Percentiles rank a stretch among this genome's conserved stretches.
Evolutionary conservation across 805 yeast species (phyloP).

Genomic region (Saccharomycopsis schoenii): DNA sequence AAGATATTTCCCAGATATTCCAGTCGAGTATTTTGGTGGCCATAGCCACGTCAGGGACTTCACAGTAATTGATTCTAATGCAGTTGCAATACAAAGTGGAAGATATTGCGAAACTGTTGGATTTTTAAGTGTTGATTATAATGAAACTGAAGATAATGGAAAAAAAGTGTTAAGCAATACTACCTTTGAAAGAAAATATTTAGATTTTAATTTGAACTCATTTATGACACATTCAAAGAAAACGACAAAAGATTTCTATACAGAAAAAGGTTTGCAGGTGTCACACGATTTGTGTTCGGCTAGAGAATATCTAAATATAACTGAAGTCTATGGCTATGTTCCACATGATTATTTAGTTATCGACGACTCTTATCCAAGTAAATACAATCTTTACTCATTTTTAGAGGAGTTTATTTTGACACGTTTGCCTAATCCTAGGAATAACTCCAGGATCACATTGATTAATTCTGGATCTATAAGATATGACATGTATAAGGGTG

Average conservation of each 20-base stretch:
- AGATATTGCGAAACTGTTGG: slow-evolving; percentile 93
- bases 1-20: slow-evolving; percentile 43
- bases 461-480: slow-evolving; percentile 85
- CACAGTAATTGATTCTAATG: slow-evolving; percentile 48
- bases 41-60: slow-evolving; percentile 91
- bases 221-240: slow-evolving; percentile 50
- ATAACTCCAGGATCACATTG: slow-evolving; percentile 41
- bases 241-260: slow-evolving; percentile 33
- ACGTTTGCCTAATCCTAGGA: slow-evolving; percentile 26
- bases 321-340: slow-evolving; percentile 54
- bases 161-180: slow-evolving; percentile 19
- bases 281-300: slow-evolving; percentile 34
- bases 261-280: slow-evolving; percentile 43
- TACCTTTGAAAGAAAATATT: slow-evolving; percentile 50
- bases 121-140: slow-evolving; percentile 50
- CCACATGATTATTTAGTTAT: slow-evolving; percentile 56
- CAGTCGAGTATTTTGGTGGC: slow-evolving; percentile 87
- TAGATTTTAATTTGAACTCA: slow-evolving; percentile 72
- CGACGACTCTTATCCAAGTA: slow-evolving; percentile 53
- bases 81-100: slow-evolving; percentile 86
- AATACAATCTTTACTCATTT: slow-evolving; percentile 48
- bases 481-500: slow-evolving; percentile 78
- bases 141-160: slow-evolving; percentile 15
- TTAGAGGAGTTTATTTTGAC: slow-evolving; percentile 50
- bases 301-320: slow-evolving; percentile 42